Base-by-base conservation (phyloP, 2,329 filamentous ascomycete species). In the Chrysoporthe deuterocubensis region DNA sequence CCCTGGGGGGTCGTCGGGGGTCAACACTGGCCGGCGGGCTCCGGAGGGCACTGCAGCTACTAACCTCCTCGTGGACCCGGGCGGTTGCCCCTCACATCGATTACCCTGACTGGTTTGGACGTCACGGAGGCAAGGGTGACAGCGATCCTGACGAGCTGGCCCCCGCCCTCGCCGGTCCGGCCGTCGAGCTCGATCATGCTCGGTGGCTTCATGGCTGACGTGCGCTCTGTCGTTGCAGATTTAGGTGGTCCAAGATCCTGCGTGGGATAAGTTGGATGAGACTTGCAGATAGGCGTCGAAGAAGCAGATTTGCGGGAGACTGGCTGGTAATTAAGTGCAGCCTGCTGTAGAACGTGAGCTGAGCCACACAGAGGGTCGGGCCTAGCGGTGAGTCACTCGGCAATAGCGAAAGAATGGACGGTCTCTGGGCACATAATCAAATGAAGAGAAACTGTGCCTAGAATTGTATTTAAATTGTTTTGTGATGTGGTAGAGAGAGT, bases 81-180 rank as follows among this genome's bases (percentile, higher is more conserved):
- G 21, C 87, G 80, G 66, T 89, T 89, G 3, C 84, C 87, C 46
- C 88, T 78, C 3, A 90, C 81, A 68, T 89, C 78, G 11, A 77
- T 77, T 66, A 90, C 86, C 37, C 79, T 81, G 42, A 90, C 79
- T 0, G 86, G 79, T 65, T 83, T 82, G 0, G 81, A 81, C 1
- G 85, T 85, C 40, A 90, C 80, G 0, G 88, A 84, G 13, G 87
- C 83, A 7, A 90, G 78, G 1, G 81, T 81, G 46, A 87, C 80
- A 2, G 87, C 86, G 1, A 89, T 78, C 56, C 88, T 79, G 0
- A 90, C 83, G 0, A 90, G 76, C 71, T 90, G 88, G 2, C 88
- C 88, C 4, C 87, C 88, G 4, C 88, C 88, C 73, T 90, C 87
- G 1, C 87, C 87, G 0, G 82, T 85, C 14, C 81, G 77, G 18